Percentiles rank a stretch among this genome's conserved stretches.
phyloP scores from a whole-genome alignment of 495 filamentous ascomycete genomes.

The Coniosporium apollinis region DNA sequence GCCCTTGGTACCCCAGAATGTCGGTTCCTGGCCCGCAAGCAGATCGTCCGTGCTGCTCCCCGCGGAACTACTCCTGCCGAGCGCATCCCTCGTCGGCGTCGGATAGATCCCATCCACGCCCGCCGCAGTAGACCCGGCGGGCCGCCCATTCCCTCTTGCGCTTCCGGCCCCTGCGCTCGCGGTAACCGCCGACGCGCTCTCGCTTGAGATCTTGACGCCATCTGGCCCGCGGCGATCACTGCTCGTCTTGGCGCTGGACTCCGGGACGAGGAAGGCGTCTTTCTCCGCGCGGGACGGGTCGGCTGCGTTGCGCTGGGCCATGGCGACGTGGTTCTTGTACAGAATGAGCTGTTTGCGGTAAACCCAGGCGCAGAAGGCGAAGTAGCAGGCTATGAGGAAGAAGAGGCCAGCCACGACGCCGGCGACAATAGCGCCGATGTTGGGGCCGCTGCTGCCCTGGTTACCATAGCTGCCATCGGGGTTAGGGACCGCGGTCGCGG shows the following conservation, averaged over 20 bases:
- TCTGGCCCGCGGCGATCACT: no score
- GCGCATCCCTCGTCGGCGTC: no score
- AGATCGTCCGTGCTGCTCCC: slow-evolving; percentile 35
- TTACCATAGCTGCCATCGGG: slow-evolving; percentile 6
- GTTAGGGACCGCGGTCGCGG: slow-evolving; percentile 25
- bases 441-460: slow-evolving; percentile 19
- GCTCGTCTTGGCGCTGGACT: no score
- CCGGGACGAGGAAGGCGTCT: slow-evolving; percentile 3
- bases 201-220: no score
- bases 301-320: slow-evolving; percentile 26
- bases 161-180: no score
- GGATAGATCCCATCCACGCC: no score
- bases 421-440: slow-evolving; percentile 44
- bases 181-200: no score
- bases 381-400: slow-evolving; percentile 38
- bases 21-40: slow-evolving; percentile 47
- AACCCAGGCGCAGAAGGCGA: slow-evolving; percentile 56
- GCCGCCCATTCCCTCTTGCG: no score
- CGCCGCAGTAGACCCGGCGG: no score
- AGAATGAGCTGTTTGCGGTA: slow-evolving; percentile 45
- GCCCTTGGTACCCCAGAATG: slow-evolving; percentile 39
- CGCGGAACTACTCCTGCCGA: slow-evolving; percentile 19
- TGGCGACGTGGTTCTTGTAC: slow-evolving; percentile 45
- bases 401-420: slow-evolving; percentile 45
- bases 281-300: slow-evolving; percentile 18